These are phyloP conservation scores for Pochonia chlamydosporia DNA, from an alignment of 2,329 filamentous ascomycete genomes.

Conservation along the genomic window DNA sequence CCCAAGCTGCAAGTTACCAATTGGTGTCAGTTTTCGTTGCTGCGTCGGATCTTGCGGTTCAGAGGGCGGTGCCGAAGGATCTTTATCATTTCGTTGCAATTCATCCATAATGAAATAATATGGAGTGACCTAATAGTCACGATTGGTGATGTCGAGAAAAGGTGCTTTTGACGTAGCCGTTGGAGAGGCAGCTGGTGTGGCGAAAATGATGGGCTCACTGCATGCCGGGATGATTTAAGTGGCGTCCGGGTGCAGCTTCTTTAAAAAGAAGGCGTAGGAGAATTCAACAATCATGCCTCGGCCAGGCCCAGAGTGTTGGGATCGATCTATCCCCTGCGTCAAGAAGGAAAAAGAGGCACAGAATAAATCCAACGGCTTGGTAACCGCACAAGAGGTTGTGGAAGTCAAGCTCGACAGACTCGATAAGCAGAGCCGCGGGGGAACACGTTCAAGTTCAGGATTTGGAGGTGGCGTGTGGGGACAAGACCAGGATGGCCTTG, in stretches of 20 bases:
- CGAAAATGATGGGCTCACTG: constrained; percentile 1
- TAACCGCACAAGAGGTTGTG: neutral
- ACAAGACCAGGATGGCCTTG: too few relatives aligned
- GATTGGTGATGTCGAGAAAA: neutral
- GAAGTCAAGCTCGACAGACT: neutral
- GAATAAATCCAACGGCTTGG: neutral
- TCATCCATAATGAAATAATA: constrained; percentile 4
- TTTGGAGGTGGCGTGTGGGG: neutral
- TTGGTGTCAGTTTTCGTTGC: neutral
- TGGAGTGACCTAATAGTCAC: constrained; percentile 7
- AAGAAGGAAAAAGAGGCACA: neutral
- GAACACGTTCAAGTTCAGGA: neutral
- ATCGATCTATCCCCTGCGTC: neutral
- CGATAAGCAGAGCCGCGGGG: neutral
- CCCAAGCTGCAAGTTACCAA: neutral
- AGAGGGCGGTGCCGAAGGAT: neutral
- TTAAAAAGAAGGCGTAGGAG: neutral
- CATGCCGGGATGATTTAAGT: constrained; percentile 9
- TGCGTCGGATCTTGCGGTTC: neutral
- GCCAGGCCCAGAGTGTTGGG: neutral
- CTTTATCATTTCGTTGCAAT: neutral
- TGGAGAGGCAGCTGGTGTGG: constrained; percentile 3
- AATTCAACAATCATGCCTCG: neutral
- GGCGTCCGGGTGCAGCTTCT: constrained; percentile 1
- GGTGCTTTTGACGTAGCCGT: neutral